Base-by-base conservation (phyloP, 352 stramenopile genomes). In the Pythium sp. region DNA sequence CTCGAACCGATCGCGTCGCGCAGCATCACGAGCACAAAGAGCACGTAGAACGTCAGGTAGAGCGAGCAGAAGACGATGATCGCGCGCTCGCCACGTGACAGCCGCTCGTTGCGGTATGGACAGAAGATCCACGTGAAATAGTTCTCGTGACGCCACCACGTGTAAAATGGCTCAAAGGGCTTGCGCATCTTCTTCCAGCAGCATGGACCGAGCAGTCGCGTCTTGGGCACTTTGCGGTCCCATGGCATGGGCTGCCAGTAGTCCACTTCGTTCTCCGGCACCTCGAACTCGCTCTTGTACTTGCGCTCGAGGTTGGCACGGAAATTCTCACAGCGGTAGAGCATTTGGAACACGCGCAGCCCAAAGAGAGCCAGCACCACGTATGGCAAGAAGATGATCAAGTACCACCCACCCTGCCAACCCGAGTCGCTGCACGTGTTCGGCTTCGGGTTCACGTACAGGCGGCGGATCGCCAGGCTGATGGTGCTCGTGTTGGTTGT, bases 51-150 rank as follows among this genome's bases (percentile, higher is more conserved):
- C 28, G 82, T 91, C 53, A 91, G 78, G 72, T 91, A 91, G 9
- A 91, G 68, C 7, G 82, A 89, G 58, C 80, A 89, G 34, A 86
- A 82, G 9, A 91, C 73, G 56, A 91, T 91, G 47, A 91, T 62
- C n/a, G 70, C 79, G 20, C 82, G 75, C 71, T 91, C 82, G 3
- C 82, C 73, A 11, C 79, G 72, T n/a, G 80, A 83, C 0, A 91
- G 71, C 22, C 69, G 73, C 63, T 91, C 82, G 61, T 91, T 91
- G 3, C 82, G 77, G 64, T 91, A 91, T 1, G 82, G 82, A 34
- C 69, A 89, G 62, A 89, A 91, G 62, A 91, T 78, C 82, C 82
- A 91, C 59, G 82, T 91, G 57, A 91, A 91, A 68, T 91, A 91
- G 71, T 91, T 91, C 30, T 91, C 82, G 51, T 91, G 82, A 6